Base-by-base conservation (phyloP, 192 early-diverging fungal species). In the Lobosporangium transversale region DNA sequence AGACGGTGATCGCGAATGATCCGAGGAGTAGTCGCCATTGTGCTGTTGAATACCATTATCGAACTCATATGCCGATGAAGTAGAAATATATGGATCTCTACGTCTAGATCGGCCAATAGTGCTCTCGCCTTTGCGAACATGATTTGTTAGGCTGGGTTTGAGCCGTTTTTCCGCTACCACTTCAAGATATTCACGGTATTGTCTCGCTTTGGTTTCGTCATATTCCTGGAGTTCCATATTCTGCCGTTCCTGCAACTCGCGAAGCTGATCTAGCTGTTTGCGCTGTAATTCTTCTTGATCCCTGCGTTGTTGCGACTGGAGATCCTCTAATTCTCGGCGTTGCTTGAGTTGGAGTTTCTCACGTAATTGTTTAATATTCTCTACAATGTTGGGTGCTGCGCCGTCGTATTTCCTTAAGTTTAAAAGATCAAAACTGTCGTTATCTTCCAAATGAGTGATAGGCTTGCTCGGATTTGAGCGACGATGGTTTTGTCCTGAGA, bases 201-300 rank as follows among this genome's bases (percentile, higher is more conserved):
- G 43, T 32, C 58, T 36, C 0, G 59, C 58, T 9, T 67, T 56
- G 24, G 27, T 62, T 9, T 51, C 59, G 23, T 76, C 73, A 23
- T 65, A 67, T n/a, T 47, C 52, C 31, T 61, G 50, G 12, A 66
- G 40, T 35, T 76, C 73, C 26, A 48, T 31, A 48, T 61, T 76
- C 52, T 76, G 73, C 18, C 51, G 29, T 6, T 31, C 23, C n/a
- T 76, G 73, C 11, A 76, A n/a, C 18, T 76, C 73, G 14, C 73
- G 63, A 18, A 76, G 51, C 53, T 76, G 73, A 9, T 76, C 73
- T 12, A 76, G 26, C 51, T 76, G 73, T 24, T 42, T 66, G 4
- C 73, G 63, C 27, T 76, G 73, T 57, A 76, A 76, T 30, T 66
- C 73, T 21, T 76, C 73, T 35, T 76, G 73, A 10, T 76, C 73